Base-by-base conservation (phyloP, 2,329 filamentous ascomycete genomes). In the Zarea fungicola region DNA sequence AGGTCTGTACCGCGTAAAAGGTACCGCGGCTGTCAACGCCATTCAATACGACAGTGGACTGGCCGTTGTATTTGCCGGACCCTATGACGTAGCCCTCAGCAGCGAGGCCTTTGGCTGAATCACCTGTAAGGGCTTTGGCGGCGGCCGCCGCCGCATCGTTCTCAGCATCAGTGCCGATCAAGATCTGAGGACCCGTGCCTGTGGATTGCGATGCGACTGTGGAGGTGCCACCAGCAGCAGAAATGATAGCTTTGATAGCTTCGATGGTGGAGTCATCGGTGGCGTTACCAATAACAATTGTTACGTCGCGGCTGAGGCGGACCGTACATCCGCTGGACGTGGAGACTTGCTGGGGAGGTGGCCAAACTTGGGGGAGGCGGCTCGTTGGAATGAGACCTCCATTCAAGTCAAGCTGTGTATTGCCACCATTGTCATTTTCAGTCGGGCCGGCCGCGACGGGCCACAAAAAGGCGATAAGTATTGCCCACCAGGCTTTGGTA, bases 1-100 rank as follows among this genome's bases (percentile, higher is more conserved):
- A 51, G 8, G 51, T 53, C 37, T 53, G 53, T 2, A 45, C 51
- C 6, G 53, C 53, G 16, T 55, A 55, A 36, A 51, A 55, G 14
- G 53, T 49, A 35, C 53, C 53, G 16, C 53, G 48, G 7, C 29
- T 16, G n/a, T 55, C 51, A 19, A 42, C 50, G 21, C 53, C 53
- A 26, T 55, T 53, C 6, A 55, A 37, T 3, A 51, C 53, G n/a
- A 53, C 37, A 4, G 48, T 48, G 4, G 44, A 48, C 13, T 28
- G 48, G 22, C 45, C 34, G 11, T 40, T 31, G 32, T 49, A 36
- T 21, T 47, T 48, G 28, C 53, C 53, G 18, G 40, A 9, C 11
- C 23, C 49, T 5, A 54, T 37, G 7, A 52, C 52, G 39, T 54
- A 54, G 31, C 52, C 52, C 18, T 54, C 52, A 6, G 44, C 40